Base-by-base conservation (phyloP, 2,329 filamentous ascomycete species). In the Thermoascus crustaceus region DNA sequence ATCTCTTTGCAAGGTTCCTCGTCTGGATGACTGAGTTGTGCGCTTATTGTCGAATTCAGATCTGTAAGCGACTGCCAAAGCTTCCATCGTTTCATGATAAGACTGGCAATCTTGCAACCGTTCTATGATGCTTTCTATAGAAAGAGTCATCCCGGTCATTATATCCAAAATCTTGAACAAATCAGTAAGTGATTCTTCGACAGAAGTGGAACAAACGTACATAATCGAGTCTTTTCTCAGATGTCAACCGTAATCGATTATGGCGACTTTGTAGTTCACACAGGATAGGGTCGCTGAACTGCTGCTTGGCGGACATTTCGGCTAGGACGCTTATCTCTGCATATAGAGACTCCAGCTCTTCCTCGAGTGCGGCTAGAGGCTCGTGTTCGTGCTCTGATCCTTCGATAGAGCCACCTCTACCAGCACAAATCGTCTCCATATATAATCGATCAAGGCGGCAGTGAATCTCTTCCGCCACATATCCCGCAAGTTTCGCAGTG, bases 301-400 rank as follows among this genome's bases (percentile, higher is more conserved):
- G 54, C 30, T 68, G 63, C 40, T 57, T 58, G 1, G 58, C 60
- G 34, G 63, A 65, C 43, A 65, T 57, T n/a, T 64, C 56, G 26
- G 61, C 52, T 21, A 65, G 42, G 3, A 63, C 45, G 16, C 54
- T 56, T 27, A 65, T 61, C 32, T 65, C 61, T 1, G 58, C 50
- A 32, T 63, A 63, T 1, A 65, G 41, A 11, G 61, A 59, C 20
- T 55, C 58, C 8, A 64, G 43, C 37, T 65, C 61, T 33, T 55
- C 51, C 35, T 60, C 46, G 18, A 65, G 33, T 1, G 47, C 50
- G 20, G 41, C 25, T n/a, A 54, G 30, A 4, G 43, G 37, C 14
- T 51, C 49, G 5, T 35, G 26, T 7, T 48, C 43, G 8, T 30
- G 14, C 11, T 36, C 25, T 24, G 30, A 10, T 25, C 22, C n/a